Evolutionary conservation across 352 stramenopile species (phyloP).

Genomic region (Phytopythium chamaehyphon): DNA sequence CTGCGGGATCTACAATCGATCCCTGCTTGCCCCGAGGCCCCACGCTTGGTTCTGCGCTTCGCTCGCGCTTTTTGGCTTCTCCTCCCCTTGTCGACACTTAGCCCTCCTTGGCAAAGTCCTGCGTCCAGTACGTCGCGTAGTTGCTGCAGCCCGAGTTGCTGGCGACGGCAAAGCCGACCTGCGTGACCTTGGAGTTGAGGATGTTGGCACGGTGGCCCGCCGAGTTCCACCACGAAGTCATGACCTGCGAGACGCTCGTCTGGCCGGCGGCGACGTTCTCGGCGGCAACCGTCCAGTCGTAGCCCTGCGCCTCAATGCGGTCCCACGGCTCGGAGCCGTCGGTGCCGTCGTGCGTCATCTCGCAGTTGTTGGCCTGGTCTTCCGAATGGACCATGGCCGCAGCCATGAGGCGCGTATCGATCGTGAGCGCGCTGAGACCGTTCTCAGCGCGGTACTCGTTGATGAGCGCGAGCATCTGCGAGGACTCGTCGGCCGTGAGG

Average conservation of each 20-base stretch:
- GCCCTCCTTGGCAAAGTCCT: constrained; percentile 35
- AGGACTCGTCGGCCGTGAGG: constrained; percentile 12
- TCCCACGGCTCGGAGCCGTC: constrained; percentile 18
- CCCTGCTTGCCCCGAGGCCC: too few relatives aligned
- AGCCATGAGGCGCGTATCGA: constrained; percentile 17
- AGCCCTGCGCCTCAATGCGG: constrained; percentile 33
- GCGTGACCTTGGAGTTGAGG: constrained; percentile 27
- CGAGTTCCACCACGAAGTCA: constrained; percentile 48
- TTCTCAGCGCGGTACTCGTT: constrained; percentile 33
- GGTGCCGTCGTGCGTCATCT: constrained; percentile 37
- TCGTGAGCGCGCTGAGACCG: constrained; percentile 21
- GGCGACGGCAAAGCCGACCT: constrained; percentile 26
- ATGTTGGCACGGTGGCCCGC: constrained; percentile 38
- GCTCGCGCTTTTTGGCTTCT: not conserved
- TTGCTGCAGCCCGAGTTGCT: constrained; percentile 24
- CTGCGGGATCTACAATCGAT: too few relatives aligned
- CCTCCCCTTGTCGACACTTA: constrained; percentile 2
- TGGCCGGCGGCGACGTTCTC: constrained; percentile 47
- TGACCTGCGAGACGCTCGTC: constrained; percentile 27
- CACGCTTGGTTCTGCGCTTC: too few relatives aligned
- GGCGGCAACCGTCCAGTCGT: constrained; percentile 33
- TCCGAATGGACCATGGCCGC: constrained; percentile 15
- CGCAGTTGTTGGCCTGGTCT: constrained; percentile 31
- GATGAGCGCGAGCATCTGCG: constrained; percentile 29
- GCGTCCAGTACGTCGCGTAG: constrained; percentile 56